Conservation (phyloP, 306 rosid species). For the Sesbania bispinosa region DNA sequence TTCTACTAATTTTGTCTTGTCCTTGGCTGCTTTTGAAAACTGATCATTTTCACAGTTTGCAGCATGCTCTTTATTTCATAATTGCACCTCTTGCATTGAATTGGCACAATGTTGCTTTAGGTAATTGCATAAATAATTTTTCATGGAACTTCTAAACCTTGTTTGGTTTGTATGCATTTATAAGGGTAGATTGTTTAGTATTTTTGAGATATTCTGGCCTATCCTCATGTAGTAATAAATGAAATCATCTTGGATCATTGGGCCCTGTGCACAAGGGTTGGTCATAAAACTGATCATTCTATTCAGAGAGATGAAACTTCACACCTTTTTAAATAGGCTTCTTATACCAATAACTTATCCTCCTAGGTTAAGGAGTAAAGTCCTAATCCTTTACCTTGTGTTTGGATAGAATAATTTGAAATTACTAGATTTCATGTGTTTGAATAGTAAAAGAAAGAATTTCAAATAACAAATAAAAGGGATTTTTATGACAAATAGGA, state of each 20-base stretch:
- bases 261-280: not conserved
- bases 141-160: not conserved
- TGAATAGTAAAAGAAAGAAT: too few species aligned
- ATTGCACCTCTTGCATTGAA: slow-evolving; percentile 13
- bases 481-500: too few species aligned
- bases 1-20: not conserved
- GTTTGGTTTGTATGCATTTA: not conserved
- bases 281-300: not conserved
- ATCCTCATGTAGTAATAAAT: slow-evolving; percentile 2
- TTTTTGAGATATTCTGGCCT: not conserved
- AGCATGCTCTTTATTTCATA: not conserved
- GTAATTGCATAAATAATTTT: not conserved
- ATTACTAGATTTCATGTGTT: too few species aligned
- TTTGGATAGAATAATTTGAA: too few species aligned
- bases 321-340: not conserved
- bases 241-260: not conserved
- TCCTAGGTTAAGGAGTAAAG: slow-evolving; percentile 11
- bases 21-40: slow-evolving; percentile 6
- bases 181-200: not conserved
- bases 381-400: slow-evolving; percentile 13
- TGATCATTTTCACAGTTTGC: not conserved
- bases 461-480: too few species aligned
- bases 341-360: slow-evolving; percentile 1
- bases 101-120: not conserved
- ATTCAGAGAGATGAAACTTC: not conserved